These are phyloP conservation scores for Boletus edulis DNA, from an alignment of 768 basidiomycete genomes.

Conservation along the genomic window DNA sequence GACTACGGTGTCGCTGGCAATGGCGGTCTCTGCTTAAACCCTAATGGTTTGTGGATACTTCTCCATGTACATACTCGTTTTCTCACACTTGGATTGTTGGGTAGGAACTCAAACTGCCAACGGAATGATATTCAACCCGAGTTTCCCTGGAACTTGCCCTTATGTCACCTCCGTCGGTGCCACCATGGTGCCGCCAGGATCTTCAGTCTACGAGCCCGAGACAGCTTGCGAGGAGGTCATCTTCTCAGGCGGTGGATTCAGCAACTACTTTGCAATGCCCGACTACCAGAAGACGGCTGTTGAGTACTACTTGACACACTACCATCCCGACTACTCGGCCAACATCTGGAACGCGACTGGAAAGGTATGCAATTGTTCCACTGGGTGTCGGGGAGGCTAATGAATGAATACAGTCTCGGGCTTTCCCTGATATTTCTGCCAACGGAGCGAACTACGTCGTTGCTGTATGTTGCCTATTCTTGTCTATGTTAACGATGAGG, in stretches of 20 bases:
- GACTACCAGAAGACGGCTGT: slow-evolving; percentile 39
- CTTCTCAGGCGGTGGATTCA: slow-evolving; percentile 44
- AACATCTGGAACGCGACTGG: slow-evolving; percentile 29
- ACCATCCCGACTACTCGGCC: slow-evolving; percentile 25
- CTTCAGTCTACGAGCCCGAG: slow-evolving; percentile 43
- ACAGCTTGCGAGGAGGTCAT: slow-evolving; percentile 41
- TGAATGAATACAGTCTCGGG: slow-evolving; percentile 30
- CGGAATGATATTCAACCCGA: slow-evolving; percentile 52
- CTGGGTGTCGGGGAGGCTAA: neutral
- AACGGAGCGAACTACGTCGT: slow-evolving; percentile 34
- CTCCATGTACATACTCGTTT: neutral
- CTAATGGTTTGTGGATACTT: slow-evolving; percentile 7
- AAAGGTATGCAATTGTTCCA: neutral
- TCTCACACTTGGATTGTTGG: neutral
- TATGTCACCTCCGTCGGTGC: slow-evolving; percentile 52
- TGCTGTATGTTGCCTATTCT: slow-evolving; percentile 2
- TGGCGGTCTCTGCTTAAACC: neutral
- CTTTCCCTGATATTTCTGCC: slow-evolving; percentile 36
- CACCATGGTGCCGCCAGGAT: slow-evolving; percentile 37
- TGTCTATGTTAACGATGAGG: too few species aligned
- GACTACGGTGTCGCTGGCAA: slow-evolving; percentile 44
- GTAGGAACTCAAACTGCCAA: slow-evolving; percentile 27
- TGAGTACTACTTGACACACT: slow-evolving; percentile 29
- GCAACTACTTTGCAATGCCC: slow-evolving; percentile 42
- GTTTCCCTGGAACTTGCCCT: slow-evolving; percentile 48